Base-by-base conservation (phyloP, 805 yeast species). In the Suhomyces sp. region DNA sequence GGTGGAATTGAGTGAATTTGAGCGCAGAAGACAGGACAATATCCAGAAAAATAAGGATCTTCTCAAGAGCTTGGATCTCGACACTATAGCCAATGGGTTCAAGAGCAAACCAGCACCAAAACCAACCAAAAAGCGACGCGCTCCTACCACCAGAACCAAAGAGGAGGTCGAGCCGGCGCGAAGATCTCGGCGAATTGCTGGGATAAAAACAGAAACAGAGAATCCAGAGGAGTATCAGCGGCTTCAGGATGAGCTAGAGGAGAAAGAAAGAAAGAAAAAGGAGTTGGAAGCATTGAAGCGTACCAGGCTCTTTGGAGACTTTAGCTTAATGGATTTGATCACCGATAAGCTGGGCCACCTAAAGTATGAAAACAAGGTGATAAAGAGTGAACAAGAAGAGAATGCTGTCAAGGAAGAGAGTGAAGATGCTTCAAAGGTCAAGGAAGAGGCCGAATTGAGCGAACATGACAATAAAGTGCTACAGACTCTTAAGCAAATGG, bases 41-140 rank as follows among this genome's bases (percentile, higher is more conserved):
- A 94, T 93, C 53, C 88, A 84, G 56, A 77, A 98, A 47, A 94
- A 93, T 68, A 83, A 84, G 65, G 88, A 84, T 57, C 78, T 92
- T 21, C 73, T 93, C 48, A 77, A 82, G 58, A 83, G 86, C 57
- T 76, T 93, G 57, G 87, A 90, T 57, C 73, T 93, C 17, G 84
- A 82, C 47, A 69, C 81, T 10, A 67, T 86, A 3, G 76, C 86
- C 1, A 67, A 71, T 29, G 83, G 83, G 2, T 80, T 87, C 47
- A 68, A 77, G 24, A 56, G 68, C n/a, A 63, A 59, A 33, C 62
- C 57, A 41, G 54, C 46, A 41, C 49, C 29, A 47, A 47, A 53
- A 19, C 58, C 59, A 13, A 37, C 61, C 51, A 61, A 56, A 60
- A 61, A 49, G 44, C 27, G 54, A 47, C 52, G 31, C 52, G 47